Percentiles rank a stretch among this genome's conserved stretches.
These are phyloP conservation scores for Saccharomycopsis microspora DNA, from an alignment of 805 yeast genomes.

Conservation along the genomic window DNA sequence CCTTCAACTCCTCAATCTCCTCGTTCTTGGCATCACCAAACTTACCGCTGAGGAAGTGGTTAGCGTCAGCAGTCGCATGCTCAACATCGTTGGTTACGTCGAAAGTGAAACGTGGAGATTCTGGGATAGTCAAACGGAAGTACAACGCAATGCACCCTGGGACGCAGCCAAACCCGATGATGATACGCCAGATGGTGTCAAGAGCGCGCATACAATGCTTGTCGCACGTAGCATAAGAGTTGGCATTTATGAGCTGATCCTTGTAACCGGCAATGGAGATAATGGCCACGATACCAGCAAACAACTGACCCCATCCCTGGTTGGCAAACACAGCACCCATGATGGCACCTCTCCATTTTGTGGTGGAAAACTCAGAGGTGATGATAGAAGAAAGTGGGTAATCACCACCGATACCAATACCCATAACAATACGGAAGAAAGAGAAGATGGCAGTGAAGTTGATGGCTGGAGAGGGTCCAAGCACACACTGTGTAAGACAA, in stretches of 20 bases:
- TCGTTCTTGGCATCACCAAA: constrained; percentile 37
- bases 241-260: constrained; percentile 41
- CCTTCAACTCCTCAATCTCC: constrained; percentile 33
- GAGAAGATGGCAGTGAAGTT: constrained; percentile 63
- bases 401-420: constrained; percentile 97
- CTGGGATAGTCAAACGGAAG: constrained; percentile 89
- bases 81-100: constrained; percentile 55
- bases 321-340: constrained; percentile 95
- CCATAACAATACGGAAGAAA: constrained; percentile 77
- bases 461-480: constrained; percentile 64
- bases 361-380: constrained; percentile 85
- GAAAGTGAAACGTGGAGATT: constrained; percentile 84
- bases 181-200: constrained; percentile 92
- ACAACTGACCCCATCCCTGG: constrained; percentile 93
- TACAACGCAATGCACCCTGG: constrained; percentile 80
- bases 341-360: constrained; percentile 96
- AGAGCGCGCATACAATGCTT: constrained; percentile 61
- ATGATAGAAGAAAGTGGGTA: constrained; percentile 90
- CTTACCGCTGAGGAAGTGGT: constrained; percentile 37
- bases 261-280: constrained; percentile 71
- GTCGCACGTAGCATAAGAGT: constrained; percentile 48
- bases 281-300: constrained; percentile 78
- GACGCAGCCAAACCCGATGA: constrained; percentile 82
- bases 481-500: constrained; percentile 63
- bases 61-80: constrained; percentile 45